phyloP scores from a whole-genome alignment of 2,329 filamentous ascomycete genomes.

The Talaromyces sp. region DNA sequence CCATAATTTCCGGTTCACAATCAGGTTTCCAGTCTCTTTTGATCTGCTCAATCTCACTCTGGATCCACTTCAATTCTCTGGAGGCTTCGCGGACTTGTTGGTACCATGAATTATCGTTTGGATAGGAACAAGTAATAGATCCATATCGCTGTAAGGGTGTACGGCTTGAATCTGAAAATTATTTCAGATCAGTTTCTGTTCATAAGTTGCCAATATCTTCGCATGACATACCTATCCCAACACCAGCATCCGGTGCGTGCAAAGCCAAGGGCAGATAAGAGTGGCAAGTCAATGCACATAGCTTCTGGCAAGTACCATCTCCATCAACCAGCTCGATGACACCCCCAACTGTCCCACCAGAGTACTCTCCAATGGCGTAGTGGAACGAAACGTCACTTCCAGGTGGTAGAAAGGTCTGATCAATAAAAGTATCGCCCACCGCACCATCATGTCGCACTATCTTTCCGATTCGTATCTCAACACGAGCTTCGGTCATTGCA shows the following conservation, averaged over 20 bases:
- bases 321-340: slow-evolving; percentile 4
- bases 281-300: slow-evolving; percentile 7
- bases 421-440: not conserved
- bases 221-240: not conserved
- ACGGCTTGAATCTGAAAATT: not conserved
- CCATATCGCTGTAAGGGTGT: not conserved
- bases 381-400: slow-evolving; percentile 10
- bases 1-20: not conserved
- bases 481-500: not conserved
- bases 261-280: not conserved
- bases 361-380: not conserved
- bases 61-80: not conserved
- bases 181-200: not conserved
- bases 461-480: not conserved
- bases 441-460: not conserved
- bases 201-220: not conserved
- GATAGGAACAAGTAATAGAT: not conserved
- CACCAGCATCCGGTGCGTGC: not conserved
- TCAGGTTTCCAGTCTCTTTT: not conserved
- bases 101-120: not conserved
- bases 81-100: not conserved
- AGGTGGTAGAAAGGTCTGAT: not conserved
- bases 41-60: not conserved
- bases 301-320: not conserved
- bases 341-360: slow-evolving; percentile 4